Base-by-base conservation (phyloP, 805 yeast species). In the Clavispora santaluciae region DNA sequence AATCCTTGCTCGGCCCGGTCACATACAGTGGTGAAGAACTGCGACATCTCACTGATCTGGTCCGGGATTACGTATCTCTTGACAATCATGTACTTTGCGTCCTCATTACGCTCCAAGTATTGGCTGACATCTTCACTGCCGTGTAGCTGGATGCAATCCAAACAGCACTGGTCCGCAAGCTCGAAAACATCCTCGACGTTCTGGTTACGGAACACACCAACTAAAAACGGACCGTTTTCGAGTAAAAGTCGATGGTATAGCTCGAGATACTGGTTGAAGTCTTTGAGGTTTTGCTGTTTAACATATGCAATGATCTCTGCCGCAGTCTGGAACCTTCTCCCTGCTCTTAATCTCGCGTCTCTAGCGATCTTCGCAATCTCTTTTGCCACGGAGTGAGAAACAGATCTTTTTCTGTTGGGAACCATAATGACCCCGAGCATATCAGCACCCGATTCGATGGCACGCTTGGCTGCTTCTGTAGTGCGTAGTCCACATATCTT, bases 151-250 rank as follows among this genome's bases (percentile, higher is more conserved):
- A 93, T 84, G 20, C 87, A 65, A 60, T 93, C 98, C 3, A 89
- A 56, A 1, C 66, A 64, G 12, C 81, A 59, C 6, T 70, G 72
- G 2, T 56, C 48, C 0, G 73, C 71, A 2, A 73, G 52, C 8
- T 49, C 42, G 30, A 69, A 57, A 1, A 91, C 83, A 11, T 82
- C 84, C 2, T 75, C 81, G 3, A 83, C 53, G 0, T 82, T 54
- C 60, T 90, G 97, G 58, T 93, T 87, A 44, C 90, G 70, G 65
- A 91, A 88, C 3, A 91, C 99, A 1, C 98, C 99, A 2, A 89
- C 96, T 2, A 85, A 60, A 49, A 69, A 77, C 0, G 93, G 93
- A 0, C 89, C 86, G 28, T 64, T 61, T 35, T 60, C 65, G 29
- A 15, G 63, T 42, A 60, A 50, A 31, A 53, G 52, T 42, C 47